phyloP scores from a whole-genome alignment of 2,329 filamentous ascomycete genomes.

The Arthrobotrys musiformis region DNA sequence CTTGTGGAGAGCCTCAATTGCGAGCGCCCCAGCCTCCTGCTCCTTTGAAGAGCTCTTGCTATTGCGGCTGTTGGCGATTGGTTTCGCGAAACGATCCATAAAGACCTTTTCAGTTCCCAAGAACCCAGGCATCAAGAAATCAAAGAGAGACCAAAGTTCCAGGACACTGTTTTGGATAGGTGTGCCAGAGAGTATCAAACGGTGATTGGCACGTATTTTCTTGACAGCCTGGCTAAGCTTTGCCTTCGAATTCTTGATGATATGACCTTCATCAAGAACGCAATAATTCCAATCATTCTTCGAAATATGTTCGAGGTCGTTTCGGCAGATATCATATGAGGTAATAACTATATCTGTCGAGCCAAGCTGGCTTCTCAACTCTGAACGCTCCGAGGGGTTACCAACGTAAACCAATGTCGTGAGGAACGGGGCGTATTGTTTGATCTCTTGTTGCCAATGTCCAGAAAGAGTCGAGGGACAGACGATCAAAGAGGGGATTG shows the following conservation, averaged over 20 bases:
- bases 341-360: conserved; percentile 94
- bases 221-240: conserved; percentile 96
- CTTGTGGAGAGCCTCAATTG: conserved; percentile 98
- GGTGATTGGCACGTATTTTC: conserved; percentile 86
- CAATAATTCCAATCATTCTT: conserved; percentile 96
- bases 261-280: conserved; percentile 93
- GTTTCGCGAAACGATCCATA: conserved; percentile 91
- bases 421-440: conserved; percentile 93
- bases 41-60: conserved; percentile 98
- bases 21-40: conserved; percentile 93
- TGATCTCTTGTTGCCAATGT: conserved; percentile 98
- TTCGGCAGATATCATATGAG: conserved; percentile 96
- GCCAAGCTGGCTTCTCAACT: conserved; percentile 75
- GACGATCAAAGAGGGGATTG: conserved; percentile 89
- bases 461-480: conserved; percentile 96
- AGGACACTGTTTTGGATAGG: conserved; percentile 98
- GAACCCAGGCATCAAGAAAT: conserved; percentile 99
- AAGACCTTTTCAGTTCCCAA: conserved; percentile 97
- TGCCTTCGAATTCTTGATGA: conserved; percentile 98
- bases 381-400: conserved; percentile 80
- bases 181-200: conserved; percentile 93
- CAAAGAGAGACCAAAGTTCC: conserved; percentile 96
- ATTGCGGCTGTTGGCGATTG: conserved; percentile 91
- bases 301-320: conserved; percentile 86
- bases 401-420: conserved; percentile 91